Evolutionary conservation across 2,329 filamentous ascomycete species (phyloP).

Genomic region (Huntiella savannae): DNA sequence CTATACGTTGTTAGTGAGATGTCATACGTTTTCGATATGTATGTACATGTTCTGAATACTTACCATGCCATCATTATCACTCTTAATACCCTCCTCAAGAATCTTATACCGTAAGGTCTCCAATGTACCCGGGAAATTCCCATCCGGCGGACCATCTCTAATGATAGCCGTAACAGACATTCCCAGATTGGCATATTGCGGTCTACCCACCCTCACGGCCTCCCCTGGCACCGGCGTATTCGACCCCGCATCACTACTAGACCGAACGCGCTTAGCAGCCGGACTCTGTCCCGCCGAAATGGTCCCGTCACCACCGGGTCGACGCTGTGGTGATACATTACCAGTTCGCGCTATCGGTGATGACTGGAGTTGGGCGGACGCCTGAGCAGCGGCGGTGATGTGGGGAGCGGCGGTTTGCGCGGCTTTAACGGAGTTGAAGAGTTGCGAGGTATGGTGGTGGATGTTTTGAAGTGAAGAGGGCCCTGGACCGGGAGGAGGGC

Average conservation of each 20-base stretch:
- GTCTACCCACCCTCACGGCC: constrained; percentile 15
- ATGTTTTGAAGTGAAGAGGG: constrained; percentile 3
- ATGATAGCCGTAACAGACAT: constrained; percentile 56
- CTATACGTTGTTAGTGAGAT: constrained; percentile 25
- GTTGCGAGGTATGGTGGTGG: constrained; percentile 9
- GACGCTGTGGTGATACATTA: constrained; percentile 17
- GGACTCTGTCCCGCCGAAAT: constrained; percentile 19
- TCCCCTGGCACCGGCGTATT: background rate
- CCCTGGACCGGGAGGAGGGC: background rate
- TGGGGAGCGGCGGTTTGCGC: background rate
- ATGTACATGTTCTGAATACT: constrained; percentile 13
- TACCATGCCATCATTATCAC: constrained; percentile 68
- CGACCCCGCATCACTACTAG: constrained; percentile 47
- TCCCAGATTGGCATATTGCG: constrained; percentile 30
- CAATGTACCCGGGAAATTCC: constrained; percentile 46
- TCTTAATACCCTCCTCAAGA: constrained; percentile 55
- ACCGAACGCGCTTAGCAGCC: constrained; percentile 34
- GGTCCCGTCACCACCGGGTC: constrained; percentile 15
- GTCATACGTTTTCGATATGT: background rate
- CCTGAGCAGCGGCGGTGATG: background rate
- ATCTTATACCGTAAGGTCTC: constrained; percentile 56
- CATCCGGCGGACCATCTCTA: constrained; percentile 58
- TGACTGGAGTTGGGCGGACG: constrained; percentile 4
- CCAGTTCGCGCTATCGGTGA: constrained; percentile 15
- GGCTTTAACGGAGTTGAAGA: background rate